These are phyloP conservation scores for Hypoxylon fuscum DNA, from an alignment of 495 filamentous ascomycete species.

Conservation along the genomic window DNA sequence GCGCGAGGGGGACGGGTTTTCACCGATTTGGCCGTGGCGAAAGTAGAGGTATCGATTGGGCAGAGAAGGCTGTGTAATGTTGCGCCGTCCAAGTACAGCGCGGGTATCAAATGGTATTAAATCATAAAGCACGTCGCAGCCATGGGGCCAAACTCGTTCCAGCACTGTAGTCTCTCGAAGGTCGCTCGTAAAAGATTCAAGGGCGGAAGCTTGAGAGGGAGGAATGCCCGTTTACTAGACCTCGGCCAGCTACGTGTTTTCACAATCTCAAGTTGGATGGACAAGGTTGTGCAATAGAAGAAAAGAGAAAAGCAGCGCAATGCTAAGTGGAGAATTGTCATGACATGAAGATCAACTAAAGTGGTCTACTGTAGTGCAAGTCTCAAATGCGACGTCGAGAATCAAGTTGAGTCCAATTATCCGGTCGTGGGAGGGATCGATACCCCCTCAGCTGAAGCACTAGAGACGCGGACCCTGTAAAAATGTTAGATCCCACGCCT, in stretches of 20 bases:
- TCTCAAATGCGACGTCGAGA: constrained; percentile 37
- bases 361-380: too few relatives aligned
- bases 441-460: constrained; percentile 35
- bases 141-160: constrained; percentile 29
- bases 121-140: constrained; percentile 25
- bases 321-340: constrained; percentile 19
- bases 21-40: constrained; percentile 23
- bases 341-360: constrained; percentile 11
- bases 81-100: constrained; percentile 31
- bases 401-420: constrained; percentile 32
- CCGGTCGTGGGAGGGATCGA: constrained; percentile 33
- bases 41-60: constrained; percentile 15
- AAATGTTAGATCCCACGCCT: constrained; percentile 5
- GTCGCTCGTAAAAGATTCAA: background rate
- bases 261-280: background rate
- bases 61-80: constrained; percentile 32
- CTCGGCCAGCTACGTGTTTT: constrained; percentile 25
- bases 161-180: constrained; percentile 7
- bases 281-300: constrained; percentile 1
- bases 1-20: constrained; percentile 18
- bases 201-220: constrained; percentile 1
- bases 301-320: background rate
- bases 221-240: constrained; percentile 2
- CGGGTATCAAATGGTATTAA: constrained; percentile 37
- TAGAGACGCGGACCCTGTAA: constrained; percentile 13